A percentile compares a stretch with the other conserved stretches of the same genome.
Evolutionary conservation across 495 filamentous ascomycete species (phyloP).

Genomic region (Acidomyces sp.): DNA sequence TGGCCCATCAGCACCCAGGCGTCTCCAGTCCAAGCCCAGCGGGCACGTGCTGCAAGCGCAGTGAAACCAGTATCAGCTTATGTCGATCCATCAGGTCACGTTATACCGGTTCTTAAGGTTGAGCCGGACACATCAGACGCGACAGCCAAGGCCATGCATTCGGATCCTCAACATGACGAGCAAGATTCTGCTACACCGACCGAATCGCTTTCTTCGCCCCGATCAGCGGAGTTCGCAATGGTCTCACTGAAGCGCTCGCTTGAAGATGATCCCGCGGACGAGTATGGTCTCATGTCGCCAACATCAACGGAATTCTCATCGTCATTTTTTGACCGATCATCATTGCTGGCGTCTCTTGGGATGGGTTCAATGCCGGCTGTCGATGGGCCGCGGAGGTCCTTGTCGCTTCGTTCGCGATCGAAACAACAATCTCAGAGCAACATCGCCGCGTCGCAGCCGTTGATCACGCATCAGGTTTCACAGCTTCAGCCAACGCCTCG

Average conservation of each 20-base stretch:
- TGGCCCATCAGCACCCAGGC: constrained; percentile 5
- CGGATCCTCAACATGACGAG: background rate
- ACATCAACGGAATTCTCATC: constrained; percentile 21
- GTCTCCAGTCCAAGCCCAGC: constrained; percentile 2
- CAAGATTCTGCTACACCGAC: constrained; percentile 12
- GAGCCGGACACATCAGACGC: constrained; percentile 4
- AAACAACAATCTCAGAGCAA: background rate
- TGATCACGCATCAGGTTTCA: background rate
- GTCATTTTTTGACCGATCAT: constrained; percentile 18
- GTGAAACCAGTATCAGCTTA: constrained; percentile 17
- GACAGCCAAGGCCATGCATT: background rate
- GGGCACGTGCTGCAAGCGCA: constrained; percentile 10
- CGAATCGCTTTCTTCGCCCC: constrained; percentile 10
- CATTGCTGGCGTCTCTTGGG: constrained; percentile 15
- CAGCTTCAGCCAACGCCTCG: constrained; percentile 8
- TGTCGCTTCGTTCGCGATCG: constrained; percentile 2
- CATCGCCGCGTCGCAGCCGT: background rate
- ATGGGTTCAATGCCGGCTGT: constrained; percentile 14
- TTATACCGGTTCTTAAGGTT: constrained; percentile 16
- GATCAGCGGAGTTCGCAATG: constrained; percentile 27
- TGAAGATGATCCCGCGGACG: constrained; percentile 17
- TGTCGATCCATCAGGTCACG: constrained; percentile 18
- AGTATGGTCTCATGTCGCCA: constrained; percentile 26
- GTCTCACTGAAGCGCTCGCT: constrained; percentile 17
- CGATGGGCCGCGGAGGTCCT: constrained; percentile 8